Percentiles rank a stretch among this genome's conserved stretches.
phyloP scores from a whole-genome alignment of 176 grass and related monocot genomes.

The Avena insularis region DNA sequence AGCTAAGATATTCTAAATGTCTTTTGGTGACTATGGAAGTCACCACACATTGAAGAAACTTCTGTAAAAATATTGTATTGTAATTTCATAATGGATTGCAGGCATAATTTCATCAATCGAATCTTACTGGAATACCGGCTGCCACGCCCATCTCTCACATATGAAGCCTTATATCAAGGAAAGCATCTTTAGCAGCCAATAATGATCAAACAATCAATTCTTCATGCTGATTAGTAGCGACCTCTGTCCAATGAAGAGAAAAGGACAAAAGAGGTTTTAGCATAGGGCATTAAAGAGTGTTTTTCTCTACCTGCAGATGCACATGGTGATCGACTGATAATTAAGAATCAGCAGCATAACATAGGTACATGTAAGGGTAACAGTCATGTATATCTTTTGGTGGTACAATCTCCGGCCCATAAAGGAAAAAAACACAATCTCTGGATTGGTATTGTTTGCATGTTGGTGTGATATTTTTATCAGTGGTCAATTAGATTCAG shows the following conservation, averaged over 20 bases:
- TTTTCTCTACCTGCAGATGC: constrained; percentile 13
- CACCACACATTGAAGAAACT: neutral
- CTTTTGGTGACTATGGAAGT: neutral
- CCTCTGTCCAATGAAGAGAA: constrained; percentile 71
- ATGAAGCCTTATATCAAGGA: constrained; percentile 71
- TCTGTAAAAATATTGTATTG: constrained; percentile 8
- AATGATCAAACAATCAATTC: constrained; percentile 72
- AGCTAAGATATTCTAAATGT: too few species aligned
- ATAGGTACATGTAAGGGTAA: neutral
- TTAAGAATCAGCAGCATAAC: neutral
- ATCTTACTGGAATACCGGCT: constrained; percentile 85
- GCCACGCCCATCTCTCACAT: constrained; percentile 84
- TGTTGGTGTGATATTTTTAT: neutral
- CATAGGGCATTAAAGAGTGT: constrained; percentile 1
- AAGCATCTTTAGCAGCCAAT: constrained; percentile 66
- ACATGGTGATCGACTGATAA: neutral
- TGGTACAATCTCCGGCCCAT: too few species aligned
- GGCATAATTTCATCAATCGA: constrained; percentile 21
- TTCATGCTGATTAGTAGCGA: constrained; percentile 59
- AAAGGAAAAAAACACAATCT: neutral
- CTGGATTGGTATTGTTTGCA: neutral
- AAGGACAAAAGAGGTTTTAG: constrained; percentile 20
- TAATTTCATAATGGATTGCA: neutral
- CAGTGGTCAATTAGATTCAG: constrained; percentile 20
- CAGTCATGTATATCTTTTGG: too few species aligned